These are phyloP conservation scores for Kluyveromyces sp. DNA, from an alignment of 1,139 yeast species.

Conservation along the genomic window DNA sequence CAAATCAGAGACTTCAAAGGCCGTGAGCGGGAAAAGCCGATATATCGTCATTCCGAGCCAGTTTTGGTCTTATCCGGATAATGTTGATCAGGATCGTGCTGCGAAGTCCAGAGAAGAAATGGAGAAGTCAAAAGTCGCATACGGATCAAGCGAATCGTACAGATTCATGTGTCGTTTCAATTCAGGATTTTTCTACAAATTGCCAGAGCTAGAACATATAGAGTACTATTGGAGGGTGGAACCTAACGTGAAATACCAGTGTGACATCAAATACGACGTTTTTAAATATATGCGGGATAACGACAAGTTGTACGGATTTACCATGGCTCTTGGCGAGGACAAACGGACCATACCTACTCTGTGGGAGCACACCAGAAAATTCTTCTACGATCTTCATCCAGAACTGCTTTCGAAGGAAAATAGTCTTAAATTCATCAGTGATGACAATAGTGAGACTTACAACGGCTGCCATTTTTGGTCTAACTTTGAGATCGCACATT, in stretches of 20 bases:
- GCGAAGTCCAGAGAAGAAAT: background rate
- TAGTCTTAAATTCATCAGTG: conserved; percentile 29
- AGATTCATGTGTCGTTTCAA: conserved; percentile 67
- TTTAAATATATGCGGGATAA: conserved; percentile 66
- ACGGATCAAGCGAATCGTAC: conserved; percentile 72
- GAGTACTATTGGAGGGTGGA: conserved; percentile 96
- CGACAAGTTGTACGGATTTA: conserved; percentile 77
- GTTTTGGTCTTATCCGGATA: conserved; percentile 34
- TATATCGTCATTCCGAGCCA: conserved; percentile 35
- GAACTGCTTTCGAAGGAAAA: conserved; percentile 39
- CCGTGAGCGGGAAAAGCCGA: conserved; percentile 46
- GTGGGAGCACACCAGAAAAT: conserved; percentile 58
- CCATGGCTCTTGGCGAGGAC: conserved; percentile 66
- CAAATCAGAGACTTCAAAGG: conserved; percentile 40
- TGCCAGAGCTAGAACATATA: conserved; percentile 54
- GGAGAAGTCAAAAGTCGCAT: conserved; percentile 45
- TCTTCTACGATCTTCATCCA: conserved; percentile 42
- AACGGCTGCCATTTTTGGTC: conserved; percentile 90
- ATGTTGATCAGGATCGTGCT: conserved; percentile 17
- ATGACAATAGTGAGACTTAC: conserved; percentile 45
- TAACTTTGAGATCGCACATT: conserved; percentile 82
- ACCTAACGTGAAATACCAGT: conserved; percentile 80
- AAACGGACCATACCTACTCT: conserved; percentile 74
- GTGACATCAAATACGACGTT: conserved; percentile 89
- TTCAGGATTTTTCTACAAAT: conserved; percentile 71